Evolutionary conservation across 495 filamentous ascomycete genomes (phyloP).

Genomic region (Lasiosphaeria miniovina): DNA sequence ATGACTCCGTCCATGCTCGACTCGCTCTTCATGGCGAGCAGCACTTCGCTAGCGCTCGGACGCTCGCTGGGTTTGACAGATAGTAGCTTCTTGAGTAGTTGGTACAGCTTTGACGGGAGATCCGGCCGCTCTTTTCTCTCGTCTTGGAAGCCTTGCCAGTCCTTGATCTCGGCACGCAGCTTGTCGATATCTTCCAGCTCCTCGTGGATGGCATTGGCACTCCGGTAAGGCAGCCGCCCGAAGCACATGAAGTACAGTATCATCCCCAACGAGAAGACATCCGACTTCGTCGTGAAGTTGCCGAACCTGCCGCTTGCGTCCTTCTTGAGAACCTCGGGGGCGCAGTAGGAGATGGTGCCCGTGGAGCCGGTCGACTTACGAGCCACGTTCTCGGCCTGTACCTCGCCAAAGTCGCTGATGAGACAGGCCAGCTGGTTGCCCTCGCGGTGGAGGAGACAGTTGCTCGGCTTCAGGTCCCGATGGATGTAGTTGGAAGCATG

Average conservation of each 20-base stretch:
- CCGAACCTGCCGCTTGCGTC: conserved; percentile 70
- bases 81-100: conserved; percentile 74
- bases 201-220: conserved; percentile 81
- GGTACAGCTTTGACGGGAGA: conserved; percentile 82
- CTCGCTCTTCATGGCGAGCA: conserved; percentile 76
- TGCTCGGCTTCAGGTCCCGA: conserved; percentile 91
- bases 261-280: conserved; percentile 96
- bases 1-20: conserved; percentile 37
- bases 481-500: conserved; percentile 95
- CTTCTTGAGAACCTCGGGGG: conserved; percentile 81
- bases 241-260: conserved; percentile 98
- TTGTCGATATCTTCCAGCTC: conserved; percentile 91
- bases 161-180: conserved; percentile 79
- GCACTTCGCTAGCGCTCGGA: conserved; percentile 82
- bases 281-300: conserved; percentile 93
- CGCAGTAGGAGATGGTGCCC: conserved; percentile 96
- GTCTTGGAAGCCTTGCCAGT: conserved; percentile 84
- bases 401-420: conserved; percentile 96
- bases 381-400: conserved; percentile 73
- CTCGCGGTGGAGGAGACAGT: conserved; percentile 83
- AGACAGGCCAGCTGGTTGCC: conserved; percentile 69
- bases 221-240: conserved; percentile 77
- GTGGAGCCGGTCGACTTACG: conserved; percentile 90
- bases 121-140: conserved; percentile 70
- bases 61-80: conserved; percentile 72